These are phyloP conservation scores for Umbelopsis sp. DNA, from an alignment of 371 early-diverging fungal species.

Conservation along the genomic window DNA sequence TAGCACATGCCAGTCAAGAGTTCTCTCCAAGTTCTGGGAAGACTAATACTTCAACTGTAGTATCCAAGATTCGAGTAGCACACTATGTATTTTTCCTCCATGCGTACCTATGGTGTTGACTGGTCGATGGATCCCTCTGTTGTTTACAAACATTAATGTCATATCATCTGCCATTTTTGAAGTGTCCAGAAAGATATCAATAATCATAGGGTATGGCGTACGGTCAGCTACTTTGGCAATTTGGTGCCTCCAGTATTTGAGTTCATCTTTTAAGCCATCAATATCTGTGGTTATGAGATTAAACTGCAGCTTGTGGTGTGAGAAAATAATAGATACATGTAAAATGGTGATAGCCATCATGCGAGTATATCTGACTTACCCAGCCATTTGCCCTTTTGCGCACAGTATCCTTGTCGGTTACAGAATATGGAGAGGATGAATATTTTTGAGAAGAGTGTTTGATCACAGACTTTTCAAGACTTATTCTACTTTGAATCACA, in stretches of 20 bases:
- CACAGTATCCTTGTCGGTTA: conserved; percentile 19
- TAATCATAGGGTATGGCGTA: conserved; percentile 14
- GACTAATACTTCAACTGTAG: conserved; percentile 67
- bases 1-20: conserved; percentile 12
- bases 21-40: not conserved
- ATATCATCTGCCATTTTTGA: conserved; percentile 5
- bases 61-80: conserved; percentile 83
- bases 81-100: conserved; percentile 35
- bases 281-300: not conserved
- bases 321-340: not conserved
- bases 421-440: not conserved
- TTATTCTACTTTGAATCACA: conserved; percentile 54
- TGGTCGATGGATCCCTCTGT: not conserved
- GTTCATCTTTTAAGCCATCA: conserved; percentile 3
- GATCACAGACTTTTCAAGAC: not conserved
- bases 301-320: not conserved
- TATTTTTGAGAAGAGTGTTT: not conserved
- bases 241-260: conserved; percentile 12
- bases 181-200: conserved; percentile 11
- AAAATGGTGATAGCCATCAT: not conserved
- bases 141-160: not conserved
- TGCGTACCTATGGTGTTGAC: not conserved
- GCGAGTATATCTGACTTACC: conserved; percentile 18
- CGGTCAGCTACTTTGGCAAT: conserved; percentile 17
- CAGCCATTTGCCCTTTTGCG: conserved; percentile 32